phyloP scores from a whole-genome alignment of 225 moss, liverwort and hornwort genomes.

The Lunularia cruciata region DNA sequence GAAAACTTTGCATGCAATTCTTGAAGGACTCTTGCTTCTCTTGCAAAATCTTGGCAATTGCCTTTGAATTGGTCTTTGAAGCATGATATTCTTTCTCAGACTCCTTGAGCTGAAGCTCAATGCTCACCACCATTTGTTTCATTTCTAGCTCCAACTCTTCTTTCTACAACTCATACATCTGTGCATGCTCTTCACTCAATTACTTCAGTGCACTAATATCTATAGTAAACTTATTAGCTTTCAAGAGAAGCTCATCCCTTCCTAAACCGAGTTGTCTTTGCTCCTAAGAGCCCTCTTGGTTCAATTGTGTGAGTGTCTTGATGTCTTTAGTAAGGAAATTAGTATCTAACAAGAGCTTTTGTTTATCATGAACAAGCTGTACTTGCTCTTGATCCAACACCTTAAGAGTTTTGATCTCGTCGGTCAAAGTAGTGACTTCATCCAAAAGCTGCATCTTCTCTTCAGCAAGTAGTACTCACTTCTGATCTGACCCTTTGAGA shows the following conservation, averaged over 20 bases:
- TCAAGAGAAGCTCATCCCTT: constrained; percentile 22
- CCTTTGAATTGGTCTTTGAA: constrained; percentile 31
- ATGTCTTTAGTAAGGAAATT: constrained; percentile 20
- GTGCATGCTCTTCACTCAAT: constrained; percentile 29
- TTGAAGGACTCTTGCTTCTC: constrained; percentile 33
- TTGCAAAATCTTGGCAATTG: constrained; percentile 31
- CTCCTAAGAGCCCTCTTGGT: constrained; percentile 15
- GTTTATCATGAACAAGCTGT: constrained; percentile 16
- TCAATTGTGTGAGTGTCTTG: constrained; percentile 22
- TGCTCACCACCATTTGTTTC: constrained; percentile 44
- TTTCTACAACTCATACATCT: constrained; percentile 41
- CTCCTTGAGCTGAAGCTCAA: constrained; percentile 46
- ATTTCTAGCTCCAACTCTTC: constrained; percentile 44
- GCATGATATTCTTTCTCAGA: constrained; percentile 35
- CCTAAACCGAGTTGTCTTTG: constrained; percentile 17
- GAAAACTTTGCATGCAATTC: constrained; percentile 28
- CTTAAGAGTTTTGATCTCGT: constrained; percentile 30
- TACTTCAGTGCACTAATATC: constrained; percentile 28
- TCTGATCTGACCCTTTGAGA: constrained; percentile 29
- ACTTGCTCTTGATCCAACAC: constrained; percentile 32
- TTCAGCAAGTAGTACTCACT: constrained; percentile 19
- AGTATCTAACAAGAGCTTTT: constrained; percentile 9
- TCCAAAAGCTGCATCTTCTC: constrained; percentile 20
- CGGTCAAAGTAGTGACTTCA: constrained; percentile 13
- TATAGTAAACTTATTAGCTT: constrained; percentile 19